phyloP scores from a whole-genome alignment of 345 rosid genomes.

The Brassica napus region Da-Ae NC_063450.1:32533001-32533500 shows the following conservation, averaged over 20 bases:
- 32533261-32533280: constrained; percentile 49
- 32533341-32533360: constrained; percentile 50
- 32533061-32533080: constrained; percentile 63
- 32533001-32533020: constrained; percentile 5
- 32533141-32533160: constrained; percentile 86
- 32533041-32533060: constrained; percentile 64
- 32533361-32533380: background rate
- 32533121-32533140: constrained; percentile 73
- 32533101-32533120: constrained; percentile 49
- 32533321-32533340: constrained; percentile 76
- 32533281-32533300: constrained; percentile 81
- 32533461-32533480: constrained; percentile 69
- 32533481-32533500: constrained; percentile 88
- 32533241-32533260: background rate
- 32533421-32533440: constrained; percentile 80
- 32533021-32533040: constrained; percentile 44
- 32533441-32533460: constrained; percentile 72
- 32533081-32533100: constrained; percentile 59
- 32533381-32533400: constrained; percentile 13
- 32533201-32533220: background rate
- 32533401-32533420: constrained; percentile 42
- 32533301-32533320: constrained; percentile 67
- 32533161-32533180: constrained; percentile 79
- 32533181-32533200: background rate
- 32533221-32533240: background rate